phyloP scores from a whole-genome alignment of 306 rosid genomes.

The Quillaja saponaria region DNA sequence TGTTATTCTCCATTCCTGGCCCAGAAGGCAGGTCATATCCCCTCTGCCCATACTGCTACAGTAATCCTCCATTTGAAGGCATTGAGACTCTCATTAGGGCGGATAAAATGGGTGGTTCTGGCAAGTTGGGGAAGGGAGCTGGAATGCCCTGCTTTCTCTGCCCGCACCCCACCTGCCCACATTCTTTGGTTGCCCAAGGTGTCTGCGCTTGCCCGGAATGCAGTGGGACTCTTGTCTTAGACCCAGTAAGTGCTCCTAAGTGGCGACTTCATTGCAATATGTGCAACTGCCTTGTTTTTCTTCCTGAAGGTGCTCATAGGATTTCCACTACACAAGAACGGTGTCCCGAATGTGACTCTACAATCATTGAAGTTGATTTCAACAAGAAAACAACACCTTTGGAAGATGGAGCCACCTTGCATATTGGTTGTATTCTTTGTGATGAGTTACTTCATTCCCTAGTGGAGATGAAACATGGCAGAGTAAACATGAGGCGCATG shows the following conservation, averaged over 20 bases:
- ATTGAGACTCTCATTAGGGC: slow-evolving; percentile 60
- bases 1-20: slow-evolving; percentile 78
- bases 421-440: slow-evolving; percentile 84
- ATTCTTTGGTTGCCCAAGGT: slow-evolving; percentile 78
- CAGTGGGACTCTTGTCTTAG: slow-evolving; percentile 84
- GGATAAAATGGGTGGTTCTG: slow-evolving; percentile 51
- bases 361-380: slow-evolving; percentile 84
- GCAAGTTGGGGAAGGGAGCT: slow-evolving; percentile 80
- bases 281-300: slow-evolving; percentile 87
- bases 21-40: slow-evolving; percentile 92
- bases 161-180: slow-evolving; percentile 90
- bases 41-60: slow-evolving; percentile 94
- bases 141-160: slow-evolving; percentile 95
- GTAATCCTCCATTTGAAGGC: slow-evolving; percentile 96
- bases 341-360: slow-evolving; percentile 80
- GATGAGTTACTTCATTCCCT: slow-evolving; percentile 92
- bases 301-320: slow-evolving; percentile 91
- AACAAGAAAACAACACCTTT: slow-evolving; percentile 92
- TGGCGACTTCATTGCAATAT: slow-evolving; percentile 85
- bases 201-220: slow-evolving; percentile 98
- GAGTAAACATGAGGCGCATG: slow-evolving; percentile 49
- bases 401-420: slow-evolving; percentile 77
- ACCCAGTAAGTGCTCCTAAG: slow-evolving; percentile 87
- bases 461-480: slow-evolving; percentile 86
- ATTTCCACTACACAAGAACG: slow-evolving; percentile 71